Base-by-base conservation (phyloP, 371 early-diverging fungal species). In the Mortierella sp. region DNA sequence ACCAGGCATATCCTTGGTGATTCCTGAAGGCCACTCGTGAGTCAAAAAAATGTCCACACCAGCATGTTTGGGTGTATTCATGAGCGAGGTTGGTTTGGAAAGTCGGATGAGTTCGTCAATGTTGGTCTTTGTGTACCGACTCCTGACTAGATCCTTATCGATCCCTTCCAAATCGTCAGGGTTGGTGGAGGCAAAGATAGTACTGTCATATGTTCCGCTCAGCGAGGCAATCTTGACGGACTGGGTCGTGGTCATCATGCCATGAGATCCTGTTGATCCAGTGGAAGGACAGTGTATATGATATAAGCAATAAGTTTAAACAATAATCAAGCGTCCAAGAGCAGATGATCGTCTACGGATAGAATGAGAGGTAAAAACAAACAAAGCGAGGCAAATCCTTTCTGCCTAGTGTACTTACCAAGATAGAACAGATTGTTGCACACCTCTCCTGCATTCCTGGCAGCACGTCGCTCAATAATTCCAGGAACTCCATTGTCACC, bases 41-140 rank as follows among this genome's bases (percentile, higher is more conserved):
- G 95, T 90, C 50, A 97, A 66, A 52, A 97, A 84, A 50, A 97
- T 87, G 81, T 97, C 97, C 3, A 93, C 85, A 44, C 90, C 91
- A 37, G 37, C 37, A 19, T 53, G 67, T 12, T 68, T 72, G 86
- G 83, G 48, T 82, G 87, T 30, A 79, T 73, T 62, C 73, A 73
- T 73, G 61, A 72, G 70, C 1, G 82, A 82, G 23, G 64, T 72
- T 19, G 80, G 75, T 62, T 79, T 62, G 15, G 75, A 53, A 37
- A 81, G 76, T 18, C 75, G 58, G 46, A 81, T 83, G 43, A 86
- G 80, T 0, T 63, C 59, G 21, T 79, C 82, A 5, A 79, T 80
- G 44, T 80, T 74, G 7, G 72, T 21, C 43, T 72, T 65, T 29
- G 66, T 80, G 48, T 74, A 75, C 15, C 45, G 75, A 37, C 62